These are phyloP conservation scores for Acacia pycnantha DNA, from an alignment of 331 rosid genomes.

Conservation along the genomic window DNA sequence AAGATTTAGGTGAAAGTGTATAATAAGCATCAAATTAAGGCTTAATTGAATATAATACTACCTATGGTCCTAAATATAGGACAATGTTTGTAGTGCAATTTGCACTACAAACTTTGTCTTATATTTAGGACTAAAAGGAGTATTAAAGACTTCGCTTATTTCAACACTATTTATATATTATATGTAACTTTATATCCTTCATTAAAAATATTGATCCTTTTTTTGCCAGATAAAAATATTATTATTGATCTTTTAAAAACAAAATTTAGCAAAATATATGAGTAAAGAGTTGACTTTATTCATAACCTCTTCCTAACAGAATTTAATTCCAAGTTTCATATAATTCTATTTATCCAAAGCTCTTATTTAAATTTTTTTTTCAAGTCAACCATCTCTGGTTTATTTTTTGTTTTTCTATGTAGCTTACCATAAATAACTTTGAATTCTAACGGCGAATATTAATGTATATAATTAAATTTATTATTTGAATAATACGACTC, in stretches of 20 bases:
- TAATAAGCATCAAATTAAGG: no score
- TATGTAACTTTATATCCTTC: neutral
- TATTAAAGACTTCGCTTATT: no score
- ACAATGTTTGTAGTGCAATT: no score
- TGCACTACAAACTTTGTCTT: no score
- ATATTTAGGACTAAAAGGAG: no score
- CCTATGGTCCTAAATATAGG: no score
- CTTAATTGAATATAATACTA: neutral
- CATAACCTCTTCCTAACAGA: neutral
- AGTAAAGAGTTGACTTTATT: neutral
- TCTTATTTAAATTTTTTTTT: neutral
- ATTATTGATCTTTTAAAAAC: neutral
- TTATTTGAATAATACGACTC: neutral
- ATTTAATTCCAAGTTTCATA: neutral
- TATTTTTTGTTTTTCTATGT: neutral
- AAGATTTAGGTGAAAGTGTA: no score
- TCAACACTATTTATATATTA: neutral
- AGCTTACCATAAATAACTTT: neutral
- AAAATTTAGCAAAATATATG: neutral
- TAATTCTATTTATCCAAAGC: neutral
- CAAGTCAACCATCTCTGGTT: neutral
- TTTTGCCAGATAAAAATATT: no score
- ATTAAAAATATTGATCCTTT: no score
- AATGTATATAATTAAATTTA: neutral
- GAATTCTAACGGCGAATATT: neutral